Conservation (phyloP, 2,329 filamentous ascomycete genomes). For the Ophiostoma sp. region DNA sequence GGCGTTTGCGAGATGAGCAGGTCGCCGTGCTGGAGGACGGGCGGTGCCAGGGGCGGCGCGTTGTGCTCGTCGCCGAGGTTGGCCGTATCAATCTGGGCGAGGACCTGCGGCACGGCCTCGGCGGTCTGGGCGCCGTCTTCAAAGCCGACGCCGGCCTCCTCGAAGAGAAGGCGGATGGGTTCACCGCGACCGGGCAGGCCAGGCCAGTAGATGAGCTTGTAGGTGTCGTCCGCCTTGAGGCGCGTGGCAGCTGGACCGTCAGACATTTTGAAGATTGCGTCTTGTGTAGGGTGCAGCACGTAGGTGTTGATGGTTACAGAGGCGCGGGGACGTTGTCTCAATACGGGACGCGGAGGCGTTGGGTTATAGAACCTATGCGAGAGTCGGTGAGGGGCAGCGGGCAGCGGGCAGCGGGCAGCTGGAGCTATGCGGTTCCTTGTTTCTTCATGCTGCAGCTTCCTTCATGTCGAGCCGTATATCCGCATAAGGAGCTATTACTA, state of each 20-base stretch:
- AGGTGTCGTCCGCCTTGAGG: constrained; percentile 36
- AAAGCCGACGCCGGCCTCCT: constrained; percentile 61
- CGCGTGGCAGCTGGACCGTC: constrained; percentile 31
- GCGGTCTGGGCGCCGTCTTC: constrained; percentile 50
- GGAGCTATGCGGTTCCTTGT: too few species aligned
- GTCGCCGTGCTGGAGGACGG: constrained; percentile 57
- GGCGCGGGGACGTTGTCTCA: too few species aligned
- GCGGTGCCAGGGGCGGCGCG: constrained; percentile 61
- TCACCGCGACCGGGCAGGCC: constrained; percentile 68
- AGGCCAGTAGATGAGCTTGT: constrained; percentile 68
- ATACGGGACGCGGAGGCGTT: too few species aligned
- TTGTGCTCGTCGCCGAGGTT: constrained; percentile 44
- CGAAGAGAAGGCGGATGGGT: constrained; percentile 64
- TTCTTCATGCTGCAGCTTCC: too few species aligned
- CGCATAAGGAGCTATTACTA: too few species aligned
- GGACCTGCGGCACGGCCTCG: constrained; percentile 48
- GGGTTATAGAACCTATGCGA: too few species aligned
- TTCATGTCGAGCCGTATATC: too few species aligned
- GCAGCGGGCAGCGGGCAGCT: too few species aligned
- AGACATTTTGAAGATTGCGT: background rate
- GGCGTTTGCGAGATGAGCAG: constrained; percentile 63
- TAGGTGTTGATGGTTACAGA: too few species aligned
- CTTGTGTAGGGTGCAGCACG: background rate
- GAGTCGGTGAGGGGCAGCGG: too few species aligned
- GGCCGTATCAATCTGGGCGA: constrained; percentile 41